These are phyloP conservation scores for Amanita brunnescens DNA, from an alignment of 768 basidiomycete species.

Conservation along the genomic window DNA sequence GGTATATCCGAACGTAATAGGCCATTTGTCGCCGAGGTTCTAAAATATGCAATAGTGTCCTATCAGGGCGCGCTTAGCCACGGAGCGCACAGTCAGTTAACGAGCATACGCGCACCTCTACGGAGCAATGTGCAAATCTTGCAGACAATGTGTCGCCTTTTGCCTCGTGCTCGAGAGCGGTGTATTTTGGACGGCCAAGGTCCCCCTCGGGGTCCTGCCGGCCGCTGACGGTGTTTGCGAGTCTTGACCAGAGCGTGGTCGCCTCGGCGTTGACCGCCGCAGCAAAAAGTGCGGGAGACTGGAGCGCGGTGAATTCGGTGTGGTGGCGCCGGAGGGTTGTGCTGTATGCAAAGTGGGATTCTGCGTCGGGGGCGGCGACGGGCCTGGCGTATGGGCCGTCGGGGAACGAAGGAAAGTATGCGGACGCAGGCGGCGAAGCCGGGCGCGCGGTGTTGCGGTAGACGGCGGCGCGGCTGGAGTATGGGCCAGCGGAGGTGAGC, in stretches of 20 bases:
- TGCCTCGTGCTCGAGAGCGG: conserved; percentile 21
- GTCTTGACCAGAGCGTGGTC: conserved; percentile 41
- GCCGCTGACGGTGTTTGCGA: conserved; percentile 31
- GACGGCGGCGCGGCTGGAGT: conserved; percentile 22
- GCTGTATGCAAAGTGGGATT: conserved; percentile 74
- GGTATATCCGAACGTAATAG: conserved; percentile 56
- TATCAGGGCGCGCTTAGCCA: conserved; percentile 19
- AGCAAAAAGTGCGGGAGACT: conserved; percentile 40
- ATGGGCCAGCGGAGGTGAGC: conserved; percentile 21
- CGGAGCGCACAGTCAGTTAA: too few species aligned
- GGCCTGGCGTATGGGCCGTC: conserved; percentile 40
- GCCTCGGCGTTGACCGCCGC: conserved; percentile 41
- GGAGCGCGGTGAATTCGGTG: conserved; percentile 33
- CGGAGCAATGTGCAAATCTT: conserved; percentile 55
- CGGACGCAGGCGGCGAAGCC: conserved; percentile 70
- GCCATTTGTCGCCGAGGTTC: conserved; percentile 53
- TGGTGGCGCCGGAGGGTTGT: conserved; percentile 69
- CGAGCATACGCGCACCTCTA: conserved; percentile 40
- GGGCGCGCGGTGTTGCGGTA: conserved; percentile 14
- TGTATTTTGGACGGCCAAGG: conserved; percentile 25
- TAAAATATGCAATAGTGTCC: conserved; percentile 70
- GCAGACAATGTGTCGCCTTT: conserved; percentile 53
- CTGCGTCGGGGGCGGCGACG: conserved; percentile 54
- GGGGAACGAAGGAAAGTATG: conserved; percentile 62
- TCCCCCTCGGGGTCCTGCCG: conserved; percentile 18